Conservation (phyloP, 129 eudicot genomes). For the Ambrosia trifida region DNA sequence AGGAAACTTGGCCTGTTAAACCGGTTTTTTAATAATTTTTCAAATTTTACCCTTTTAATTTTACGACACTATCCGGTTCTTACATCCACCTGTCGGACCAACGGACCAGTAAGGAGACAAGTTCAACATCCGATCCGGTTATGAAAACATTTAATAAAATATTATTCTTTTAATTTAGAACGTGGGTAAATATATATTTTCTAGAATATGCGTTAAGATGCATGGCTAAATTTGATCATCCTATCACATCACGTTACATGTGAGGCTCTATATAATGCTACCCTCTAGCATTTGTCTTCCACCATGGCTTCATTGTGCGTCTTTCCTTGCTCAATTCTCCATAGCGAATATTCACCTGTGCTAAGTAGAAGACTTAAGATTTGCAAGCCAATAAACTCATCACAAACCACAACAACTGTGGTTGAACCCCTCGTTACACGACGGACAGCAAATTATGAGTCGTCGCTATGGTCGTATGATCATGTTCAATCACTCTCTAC, state of each 20-base stretch:
- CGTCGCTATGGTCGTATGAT: slow-evolving; percentile 16
- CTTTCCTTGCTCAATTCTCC: not conserved
- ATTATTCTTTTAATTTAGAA: too few relatives aligned
- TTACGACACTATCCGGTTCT: too few relatives aligned
- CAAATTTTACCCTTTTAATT: too few relatives aligned
- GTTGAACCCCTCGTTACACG: not conserved
- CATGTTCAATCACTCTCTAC: slow-evolving; percentile 15
- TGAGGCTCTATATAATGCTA: too few relatives aligned
- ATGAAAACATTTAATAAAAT: too few relatives aligned
- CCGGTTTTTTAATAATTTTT: too few relatives aligned
- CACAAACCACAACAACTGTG: not conserved
- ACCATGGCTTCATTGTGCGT: slow-evolving; percentile 10
- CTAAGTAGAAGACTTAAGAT: not conserved
- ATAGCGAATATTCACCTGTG: not conserved
- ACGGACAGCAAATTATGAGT: slow-evolving; percentile 22
- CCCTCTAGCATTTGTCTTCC: not conserved
- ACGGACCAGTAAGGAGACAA: too few relatives aligned
- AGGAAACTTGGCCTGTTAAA: too few relatives aligned
- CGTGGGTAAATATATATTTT: too few relatives aligned
- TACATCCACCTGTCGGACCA: too few relatives aligned
- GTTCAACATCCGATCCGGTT: too few relatives aligned
- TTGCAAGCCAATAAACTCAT: not conserved
- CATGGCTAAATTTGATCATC: not conserved
- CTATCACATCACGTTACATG: not conserved
- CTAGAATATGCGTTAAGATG: not conserved